Conservation (phyloP, 2,329 filamentous ascomycete genomes). For the Diaporthe amygdali region DNA sequence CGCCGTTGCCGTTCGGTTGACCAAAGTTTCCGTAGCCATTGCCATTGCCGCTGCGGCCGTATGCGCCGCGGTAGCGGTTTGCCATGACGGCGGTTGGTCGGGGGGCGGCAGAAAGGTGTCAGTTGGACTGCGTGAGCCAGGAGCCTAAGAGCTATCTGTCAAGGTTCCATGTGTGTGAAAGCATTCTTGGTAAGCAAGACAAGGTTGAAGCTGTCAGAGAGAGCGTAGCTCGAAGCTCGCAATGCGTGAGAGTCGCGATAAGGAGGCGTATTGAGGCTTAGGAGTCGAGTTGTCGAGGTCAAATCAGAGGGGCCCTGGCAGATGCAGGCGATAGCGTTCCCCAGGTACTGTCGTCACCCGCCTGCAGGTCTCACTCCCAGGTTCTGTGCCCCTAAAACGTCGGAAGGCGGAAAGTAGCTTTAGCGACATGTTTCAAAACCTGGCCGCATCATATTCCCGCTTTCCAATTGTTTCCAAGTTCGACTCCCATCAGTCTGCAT, state of each 20-base stretch:
- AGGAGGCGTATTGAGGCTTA: background rate
- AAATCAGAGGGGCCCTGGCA: background rate
- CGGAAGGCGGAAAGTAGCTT: constrained; percentile 10
- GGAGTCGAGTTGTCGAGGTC: constrained; percentile 3
- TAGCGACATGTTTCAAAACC: constrained; percentile 11
- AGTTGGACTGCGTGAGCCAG: background rate
- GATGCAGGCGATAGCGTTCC: background rate
- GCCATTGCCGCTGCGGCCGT: constrained; percentile 43
- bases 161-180: background rate
- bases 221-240: background rate
- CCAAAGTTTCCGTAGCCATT: constrained; percentile 49
- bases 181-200: constrained; percentile 11
- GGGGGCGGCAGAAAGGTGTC: background rate
- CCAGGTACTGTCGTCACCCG: background rate
- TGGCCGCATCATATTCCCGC: background rate
- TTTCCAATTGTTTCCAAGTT: background rate
- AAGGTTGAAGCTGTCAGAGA: background rate
- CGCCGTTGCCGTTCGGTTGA: constrained; percentile 30
- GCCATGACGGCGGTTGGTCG: constrained; percentile 47
- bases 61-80: constrained; percentile 54
- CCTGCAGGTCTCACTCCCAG: constrained; percentile 9
- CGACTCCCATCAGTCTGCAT: no score
- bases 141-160: constrained; percentile 27
- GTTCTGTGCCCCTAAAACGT: background rate
- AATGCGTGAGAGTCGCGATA: background rate